These are phyloP conservation scores for Coniella vitis DNA, from an alignment of 2,329 filamentous ascomycete genomes.

Conservation along the genomic window DNA sequence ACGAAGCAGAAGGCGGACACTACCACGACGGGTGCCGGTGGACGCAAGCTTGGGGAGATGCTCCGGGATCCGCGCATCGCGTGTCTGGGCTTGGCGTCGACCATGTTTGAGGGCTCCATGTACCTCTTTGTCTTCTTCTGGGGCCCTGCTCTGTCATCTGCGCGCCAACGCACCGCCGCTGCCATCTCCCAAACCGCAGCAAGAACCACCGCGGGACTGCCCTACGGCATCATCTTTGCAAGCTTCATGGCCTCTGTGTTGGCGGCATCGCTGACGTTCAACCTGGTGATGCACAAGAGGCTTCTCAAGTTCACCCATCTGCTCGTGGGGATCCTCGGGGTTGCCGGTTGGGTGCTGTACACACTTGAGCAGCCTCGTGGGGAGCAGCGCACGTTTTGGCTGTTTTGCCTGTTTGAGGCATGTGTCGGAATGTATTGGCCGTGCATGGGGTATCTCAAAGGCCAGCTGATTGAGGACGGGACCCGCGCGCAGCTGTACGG, in stretches of 20 bases:
- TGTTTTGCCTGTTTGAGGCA: conserved; percentile 49
- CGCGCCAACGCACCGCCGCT: conserved; percentile 18
- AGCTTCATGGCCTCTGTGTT: conserved; percentile 52
- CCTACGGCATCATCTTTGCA: conserved; percentile 42
- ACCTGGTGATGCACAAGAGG: conserved; percentile 26
- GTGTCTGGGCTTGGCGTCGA: conserved; percentile 43
- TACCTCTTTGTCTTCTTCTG: conserved; percentile 55
- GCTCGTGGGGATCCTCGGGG: conserved; percentile 32
- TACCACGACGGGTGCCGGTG: no score
- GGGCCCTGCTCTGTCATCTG: conserved; percentile 41
- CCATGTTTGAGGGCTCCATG: conserved; percentile 52
- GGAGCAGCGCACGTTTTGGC: conserved; percentile 41
- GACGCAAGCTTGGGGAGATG: conserved; percentile 17
- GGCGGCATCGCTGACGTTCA: conserved; percentile 50
- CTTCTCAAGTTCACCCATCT: conserved; percentile 24
- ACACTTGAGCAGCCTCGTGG: conserved; percentile 29
- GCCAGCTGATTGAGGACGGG: conserved; percentile 44
- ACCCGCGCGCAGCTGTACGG: conserved; percentile 47
- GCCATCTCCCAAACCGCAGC: not conserved
- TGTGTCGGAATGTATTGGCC: conserved; percentile 52
- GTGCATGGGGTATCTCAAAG: conserved; percentile 45
- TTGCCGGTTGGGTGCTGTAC: conserved; percentile 30
- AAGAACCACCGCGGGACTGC: conserved; percentile 19
- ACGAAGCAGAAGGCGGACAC: conserved; percentile 16
- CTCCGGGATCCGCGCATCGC: conserved; percentile 39